phyloP scores from a whole-genome alignment of 768 basidiomycete species.

The Cubamyces sp. region DNA sequence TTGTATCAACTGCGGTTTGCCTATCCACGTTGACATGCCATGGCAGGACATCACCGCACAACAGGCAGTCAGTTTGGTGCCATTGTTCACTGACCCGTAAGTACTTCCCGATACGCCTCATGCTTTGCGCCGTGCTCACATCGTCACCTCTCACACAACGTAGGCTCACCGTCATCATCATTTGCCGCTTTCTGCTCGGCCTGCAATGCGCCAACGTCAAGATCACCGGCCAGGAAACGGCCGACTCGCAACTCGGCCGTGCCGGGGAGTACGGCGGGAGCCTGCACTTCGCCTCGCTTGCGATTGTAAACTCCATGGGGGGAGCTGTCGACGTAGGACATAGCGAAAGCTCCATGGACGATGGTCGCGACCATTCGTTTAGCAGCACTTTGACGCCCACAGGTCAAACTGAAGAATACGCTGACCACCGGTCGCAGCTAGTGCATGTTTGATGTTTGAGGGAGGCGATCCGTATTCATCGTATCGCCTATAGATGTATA shows the following conservation, averaged over 20 bases:
- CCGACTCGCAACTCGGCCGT: neutral
- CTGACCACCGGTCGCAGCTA: no score
- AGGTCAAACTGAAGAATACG: neutral
- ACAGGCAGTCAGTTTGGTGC: neutral
- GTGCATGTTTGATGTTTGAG: no score
- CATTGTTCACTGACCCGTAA: neutral
- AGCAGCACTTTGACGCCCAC: neutral
- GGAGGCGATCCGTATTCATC: no score
- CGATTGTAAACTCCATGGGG: neutral
- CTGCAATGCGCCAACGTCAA: neutral
- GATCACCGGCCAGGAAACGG: neutral
- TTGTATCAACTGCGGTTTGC: no score
- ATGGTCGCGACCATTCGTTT: neutral
- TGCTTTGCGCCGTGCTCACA: neutral
- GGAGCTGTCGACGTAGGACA: neutral
- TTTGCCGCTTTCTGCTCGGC: conserved; percentile 1
- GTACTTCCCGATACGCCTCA: no score
- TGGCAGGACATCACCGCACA: neutral
- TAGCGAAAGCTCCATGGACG: neutral
- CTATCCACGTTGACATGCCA: no score
- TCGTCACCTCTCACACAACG: no score
- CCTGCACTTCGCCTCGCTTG: neutral
- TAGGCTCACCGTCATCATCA: neutral
- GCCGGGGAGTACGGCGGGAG: neutral
- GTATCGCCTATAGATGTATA: no score